Percentiles rank a stretch among this genome's conserved stretches.
phyloP scores from a whole-genome alignment of 2,329 filamentous ascomycete species.

The Venturiaceae sp. region DNA sequence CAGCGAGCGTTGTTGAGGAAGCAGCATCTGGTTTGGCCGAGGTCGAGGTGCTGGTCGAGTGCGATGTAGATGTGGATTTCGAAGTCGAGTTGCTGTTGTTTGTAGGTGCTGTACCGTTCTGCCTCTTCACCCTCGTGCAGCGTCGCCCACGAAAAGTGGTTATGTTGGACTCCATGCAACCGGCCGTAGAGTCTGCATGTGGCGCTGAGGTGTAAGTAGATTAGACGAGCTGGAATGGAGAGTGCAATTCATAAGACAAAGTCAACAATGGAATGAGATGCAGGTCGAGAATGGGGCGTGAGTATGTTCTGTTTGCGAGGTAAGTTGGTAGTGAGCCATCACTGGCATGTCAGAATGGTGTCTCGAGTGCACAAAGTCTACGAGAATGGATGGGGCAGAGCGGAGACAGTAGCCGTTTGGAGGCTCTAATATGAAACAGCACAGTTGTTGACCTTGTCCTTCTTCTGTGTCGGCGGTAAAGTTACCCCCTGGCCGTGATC shows the following conservation, averaged over 20 bases:
- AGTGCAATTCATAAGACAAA: background rate
- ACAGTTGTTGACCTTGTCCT: background rate
- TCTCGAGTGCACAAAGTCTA: background rate
- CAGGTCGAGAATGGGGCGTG: background rate
- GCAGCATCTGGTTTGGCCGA: background rate
- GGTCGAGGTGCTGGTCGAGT: background rate
- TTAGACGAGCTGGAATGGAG: background rate
- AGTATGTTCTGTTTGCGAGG: too few relatives aligned
- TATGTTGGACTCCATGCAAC: constrained; percentile 7
- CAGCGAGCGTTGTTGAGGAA: background rate
- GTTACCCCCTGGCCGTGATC: background rate
- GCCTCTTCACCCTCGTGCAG: constrained; percentile 6
- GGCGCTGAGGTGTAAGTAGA: background rate
- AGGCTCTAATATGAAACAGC: background rate
- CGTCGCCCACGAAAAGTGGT: constrained; percentile 2
- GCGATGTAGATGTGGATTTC: background rate
- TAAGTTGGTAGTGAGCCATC: background rate
- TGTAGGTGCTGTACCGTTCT: background rate
- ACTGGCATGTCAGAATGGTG: background rate
- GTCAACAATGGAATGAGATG: background rate
- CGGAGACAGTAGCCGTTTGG: background rate
- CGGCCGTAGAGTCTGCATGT: constrained; percentile 1
- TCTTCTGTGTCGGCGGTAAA: background rate
- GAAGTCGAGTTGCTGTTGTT: background rate
- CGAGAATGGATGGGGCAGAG: background rate